Percentiles rank a stretch among this genome's conserved stretches.
These are phyloP conservation scores for Calocybe gambosa DNA, from an alignment of 1,284 basidiomycete genomes.

Conservation along the genomic window DNA sequence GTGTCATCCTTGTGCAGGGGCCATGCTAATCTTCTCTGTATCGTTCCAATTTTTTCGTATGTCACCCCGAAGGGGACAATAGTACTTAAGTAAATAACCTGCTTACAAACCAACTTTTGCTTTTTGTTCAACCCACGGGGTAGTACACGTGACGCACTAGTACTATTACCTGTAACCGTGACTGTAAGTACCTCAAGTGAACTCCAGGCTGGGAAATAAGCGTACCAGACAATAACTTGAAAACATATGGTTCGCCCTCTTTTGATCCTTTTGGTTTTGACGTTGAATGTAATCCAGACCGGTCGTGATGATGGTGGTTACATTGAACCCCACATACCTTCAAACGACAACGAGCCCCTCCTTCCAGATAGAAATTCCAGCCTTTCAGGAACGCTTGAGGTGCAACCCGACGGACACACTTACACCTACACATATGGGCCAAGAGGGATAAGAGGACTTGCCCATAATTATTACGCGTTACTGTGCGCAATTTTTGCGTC, in stretches of 20 bases:
- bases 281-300: no score
- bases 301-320: slow-evolving; percentile 14
- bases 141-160: no score
- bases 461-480: slow-evolving; percentile 55
- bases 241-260: not conserved
- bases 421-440: slow-evolving; percentile 71
- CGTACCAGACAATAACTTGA: no score
- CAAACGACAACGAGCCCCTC: slow-evolving; percentile 12
- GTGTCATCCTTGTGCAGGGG: slow-evolving; percentile 17
- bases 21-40: slow-evolving; percentile 17
- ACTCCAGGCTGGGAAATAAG: no score
- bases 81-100: rapidly evolving
- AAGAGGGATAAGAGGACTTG: slow-evolving; percentile 53
- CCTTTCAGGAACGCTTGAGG: slow-evolving; percentile 26
- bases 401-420: slow-evolving; percentile 32
- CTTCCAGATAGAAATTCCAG: slow-evolving; percentile 8
- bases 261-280: not conserved
- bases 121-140: slow-evolving; percentile 13
- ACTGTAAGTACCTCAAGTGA: no score
- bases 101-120: slow-evolving; percentile 1
- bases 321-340: slow-evolving; percentile 5
- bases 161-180: no score
- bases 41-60: slow-evolving; percentile 18
- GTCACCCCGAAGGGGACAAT: slow-evolving; percentile 16
- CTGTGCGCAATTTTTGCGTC: slow-evolving; percentile 67